phyloP scores from a whole-genome alignment of 2,329 filamentous ascomycete genomes.

The Talaromyces sp. region DNA sequence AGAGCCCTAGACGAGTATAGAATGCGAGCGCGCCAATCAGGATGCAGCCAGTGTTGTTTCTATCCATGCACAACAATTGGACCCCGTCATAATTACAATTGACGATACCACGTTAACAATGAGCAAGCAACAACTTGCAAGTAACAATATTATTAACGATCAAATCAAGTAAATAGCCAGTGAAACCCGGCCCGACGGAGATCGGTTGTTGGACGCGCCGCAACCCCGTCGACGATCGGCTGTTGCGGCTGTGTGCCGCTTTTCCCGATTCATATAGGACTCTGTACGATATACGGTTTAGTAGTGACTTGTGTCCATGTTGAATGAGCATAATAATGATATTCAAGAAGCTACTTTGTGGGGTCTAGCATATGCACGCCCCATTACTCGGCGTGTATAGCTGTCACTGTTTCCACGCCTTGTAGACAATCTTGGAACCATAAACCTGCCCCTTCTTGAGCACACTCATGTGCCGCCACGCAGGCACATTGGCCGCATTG shows the following conservation, averaged over 20 bases:
- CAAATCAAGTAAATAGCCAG: background rate
- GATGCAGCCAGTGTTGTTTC: background rate
- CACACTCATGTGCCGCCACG: slow-evolving; percentile 73
- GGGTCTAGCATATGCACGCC: too few species aligned
- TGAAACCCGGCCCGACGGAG: background rate
- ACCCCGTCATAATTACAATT: background rate
- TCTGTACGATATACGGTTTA: background rate
- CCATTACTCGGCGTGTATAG: too few species aligned
- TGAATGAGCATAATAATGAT: too few species aligned
- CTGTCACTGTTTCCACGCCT: slow-evolving; percentile 58
- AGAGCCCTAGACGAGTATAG: background rate
- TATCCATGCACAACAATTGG: background rate
- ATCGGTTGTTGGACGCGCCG: background rate
- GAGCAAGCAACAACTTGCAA: too few species aligned
- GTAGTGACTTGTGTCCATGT: too few species aligned
- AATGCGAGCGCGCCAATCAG: background rate
- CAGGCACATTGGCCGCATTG: slow-evolving; percentile 76
- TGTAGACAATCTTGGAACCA: slow-evolving; percentile 77
- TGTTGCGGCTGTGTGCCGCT: background rate
- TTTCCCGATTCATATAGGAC: background rate
- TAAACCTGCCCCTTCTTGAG: slow-evolving; percentile 82
- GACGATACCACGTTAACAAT: background rate
- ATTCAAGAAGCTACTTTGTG: too few species aligned
- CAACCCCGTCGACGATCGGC: background rate
- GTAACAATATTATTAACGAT: too few species aligned